Percentiles rank a stretch among this genome's conserved stretches.
phyloP scores from a whole-genome alignment of 2,329 filamentous ascomycete genomes.

The Xylaria sp. region DNA sequence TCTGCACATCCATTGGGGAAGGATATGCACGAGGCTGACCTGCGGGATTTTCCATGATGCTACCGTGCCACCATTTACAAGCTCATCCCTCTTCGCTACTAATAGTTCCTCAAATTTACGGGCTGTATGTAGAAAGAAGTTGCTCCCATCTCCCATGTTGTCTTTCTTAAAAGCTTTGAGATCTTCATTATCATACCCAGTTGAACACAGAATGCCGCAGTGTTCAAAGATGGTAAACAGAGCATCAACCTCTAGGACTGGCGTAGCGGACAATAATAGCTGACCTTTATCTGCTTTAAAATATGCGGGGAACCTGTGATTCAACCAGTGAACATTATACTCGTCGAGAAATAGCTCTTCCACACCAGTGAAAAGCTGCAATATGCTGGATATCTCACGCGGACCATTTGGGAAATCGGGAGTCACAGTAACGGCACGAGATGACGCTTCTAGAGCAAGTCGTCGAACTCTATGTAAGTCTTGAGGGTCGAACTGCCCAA shows the following conservation, averaged over 20 bases:
- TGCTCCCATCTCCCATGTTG: constrained; percentile 22
- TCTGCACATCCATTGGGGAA: constrained; percentile 12
- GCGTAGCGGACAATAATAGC: constrained; percentile 19
- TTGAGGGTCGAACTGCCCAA: constrained; percentile 37
- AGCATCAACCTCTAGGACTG: constrained; percentile 23
- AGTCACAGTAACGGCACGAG: background rate
- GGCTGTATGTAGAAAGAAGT: constrained; percentile 27
- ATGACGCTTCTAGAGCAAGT: constrained; percentile 26
- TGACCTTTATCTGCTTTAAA: background rate
- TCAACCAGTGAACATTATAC: background rate
- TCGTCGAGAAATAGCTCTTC: constrained; percentile 35
- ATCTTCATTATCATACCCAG: background rate
- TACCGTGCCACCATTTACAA: background rate
- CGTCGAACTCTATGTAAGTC: constrained; percentile 37
- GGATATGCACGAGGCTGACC: constrained; percentile 28
- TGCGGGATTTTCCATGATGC: constrained; percentile 26
- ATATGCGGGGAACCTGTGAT: background rate
- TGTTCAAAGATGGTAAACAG: background rate
- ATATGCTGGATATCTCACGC: constrained; percentile 12
- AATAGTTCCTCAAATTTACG: constrained; percentile 10
- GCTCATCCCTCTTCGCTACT: constrained; percentile 4
- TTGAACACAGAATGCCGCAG: background rate
- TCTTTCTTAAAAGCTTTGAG: constrained; percentile 22
- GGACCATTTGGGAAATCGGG: background rate
- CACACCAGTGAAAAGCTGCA: constrained; percentile 23